Conservation (phyloP, 2,329 filamentous ascomycete genomes). For the Rhynchosporium graminicola region DNA sequence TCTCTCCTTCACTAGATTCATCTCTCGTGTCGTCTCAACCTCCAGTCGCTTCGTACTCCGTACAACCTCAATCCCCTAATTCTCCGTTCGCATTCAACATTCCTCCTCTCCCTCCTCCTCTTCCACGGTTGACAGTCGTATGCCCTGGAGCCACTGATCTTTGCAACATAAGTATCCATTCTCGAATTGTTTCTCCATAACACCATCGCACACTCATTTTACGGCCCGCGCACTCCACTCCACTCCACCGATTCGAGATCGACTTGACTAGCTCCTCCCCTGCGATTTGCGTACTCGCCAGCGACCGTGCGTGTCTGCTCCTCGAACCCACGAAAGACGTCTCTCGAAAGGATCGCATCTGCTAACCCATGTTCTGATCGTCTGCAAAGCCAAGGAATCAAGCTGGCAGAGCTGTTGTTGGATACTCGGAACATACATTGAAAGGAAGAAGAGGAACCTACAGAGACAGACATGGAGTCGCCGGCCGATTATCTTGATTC, state of each 20-base stretch:
- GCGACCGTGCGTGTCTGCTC: conserved; percentile 21
- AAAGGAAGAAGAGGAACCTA: conserved; percentile 23
- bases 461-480: conserved; percentile 50
- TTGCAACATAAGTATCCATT: conserved; percentile 14
- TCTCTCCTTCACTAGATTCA: background rate
- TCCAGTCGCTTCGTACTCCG: background rate
- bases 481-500: conserved; percentile 56
- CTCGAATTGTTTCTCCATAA: conserved; percentile 5
- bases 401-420: conserved; percentile 33
- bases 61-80: conserved; percentile 4
- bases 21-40: conserved; percentile 6
- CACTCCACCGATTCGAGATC: conserved; percentile 21
- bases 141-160: background rate
- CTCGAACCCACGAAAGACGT: conserved; percentile 22
- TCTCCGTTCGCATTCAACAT: background rate
- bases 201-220: conserved; percentile 13
- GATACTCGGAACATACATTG: conserved; percentile 9
- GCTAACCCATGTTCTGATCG: conserved; percentile 33
- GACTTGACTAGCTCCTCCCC: conserved; percentile 22
- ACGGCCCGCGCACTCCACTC: conserved; percentile 21
- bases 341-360: conserved; percentile 31
- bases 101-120: conserved; percentile 2
- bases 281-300: conserved; percentile 20
- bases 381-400: conserved; percentile 26
- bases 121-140: background rate